Evolutionary conservation across 2,329 filamentous ascomycete species (phyloP).

Genomic region (Ophiosphaerella narmari): DNA sequence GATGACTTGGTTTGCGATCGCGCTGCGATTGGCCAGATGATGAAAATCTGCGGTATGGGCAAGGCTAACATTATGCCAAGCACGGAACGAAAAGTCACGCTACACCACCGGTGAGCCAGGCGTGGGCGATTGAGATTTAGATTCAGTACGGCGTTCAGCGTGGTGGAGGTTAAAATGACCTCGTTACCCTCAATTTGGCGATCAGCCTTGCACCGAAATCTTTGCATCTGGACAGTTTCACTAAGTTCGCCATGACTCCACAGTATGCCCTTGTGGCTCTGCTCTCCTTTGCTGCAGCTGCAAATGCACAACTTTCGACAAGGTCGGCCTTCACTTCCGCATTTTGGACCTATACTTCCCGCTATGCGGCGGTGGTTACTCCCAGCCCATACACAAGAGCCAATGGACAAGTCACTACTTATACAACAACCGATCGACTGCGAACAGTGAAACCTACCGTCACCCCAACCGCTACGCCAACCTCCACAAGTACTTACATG

Average conservation of each 20-base stretch:
- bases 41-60: constrained; percentile 8
- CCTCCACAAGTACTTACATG: constrained; percentile 15
- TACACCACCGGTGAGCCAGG: constrained; percentile 26
- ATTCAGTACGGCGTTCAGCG: constrained; percentile 13
- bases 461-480: constrained; percentile 30
- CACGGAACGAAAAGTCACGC: constrained; percentile 22
- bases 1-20: constrained; percentile 10
- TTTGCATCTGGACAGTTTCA: constrained; percentile 10
- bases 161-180: constrained; percentile 27
- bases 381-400: constrained; percentile 18
- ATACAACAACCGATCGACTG: constrained; percentile 10
- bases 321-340: constrained; percentile 4
- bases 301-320: constrained; percentile 14
- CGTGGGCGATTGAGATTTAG: constrained; percentile 11
- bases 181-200: constrained; percentile 14
- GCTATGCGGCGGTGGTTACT: constrained; percentile 20
- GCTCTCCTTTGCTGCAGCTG: constrained; percentile 12
- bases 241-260: constrained; percentile 20
- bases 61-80: constrained; percentile 23
- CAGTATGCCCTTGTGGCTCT: constrained; percentile 16
- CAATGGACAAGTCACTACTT: constrained; percentile 9
- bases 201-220: constrained; percentile 13
- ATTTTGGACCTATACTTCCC: constrained; percentile 33
- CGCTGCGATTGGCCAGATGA: constrained; percentile 12
- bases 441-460: constrained; percentile 28